Evolutionary conservation across 2,329 filamentous ascomycete genomes (phyloP).

Genomic region (Aureobasidium pullulans): DNA sequence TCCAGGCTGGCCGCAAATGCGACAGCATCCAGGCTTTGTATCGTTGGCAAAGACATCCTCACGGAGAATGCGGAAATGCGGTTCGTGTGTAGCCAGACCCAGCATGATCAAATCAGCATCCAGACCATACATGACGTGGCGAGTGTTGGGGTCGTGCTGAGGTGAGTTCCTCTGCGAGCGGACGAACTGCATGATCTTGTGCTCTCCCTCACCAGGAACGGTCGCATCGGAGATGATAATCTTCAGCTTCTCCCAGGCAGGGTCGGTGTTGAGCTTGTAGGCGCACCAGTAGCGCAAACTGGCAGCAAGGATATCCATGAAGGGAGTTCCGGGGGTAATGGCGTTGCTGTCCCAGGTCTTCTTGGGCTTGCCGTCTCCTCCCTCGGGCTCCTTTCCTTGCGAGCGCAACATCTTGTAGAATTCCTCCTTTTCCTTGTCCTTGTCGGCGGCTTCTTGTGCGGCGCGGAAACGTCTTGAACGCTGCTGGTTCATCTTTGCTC

Average conservation of each 20-base stretch:
- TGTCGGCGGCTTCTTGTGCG: constrained; percentile 88
- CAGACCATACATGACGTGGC: constrained; percentile 94
- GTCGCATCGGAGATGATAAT: constrained; percentile 98
- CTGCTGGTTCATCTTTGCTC: constrained; percentile 99
- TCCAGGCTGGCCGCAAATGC: constrained; percentile 83
- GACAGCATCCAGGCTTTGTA: constrained; percentile 72
- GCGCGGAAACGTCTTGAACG: constrained; percentile 91
- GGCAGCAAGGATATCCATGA: constrained; percentile 91
- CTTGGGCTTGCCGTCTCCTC: constrained; percentile 52
- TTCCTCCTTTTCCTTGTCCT: constrained; percentile 84
- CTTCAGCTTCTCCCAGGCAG: constrained; percentile 91
- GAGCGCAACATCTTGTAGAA: constrained; percentile 76
- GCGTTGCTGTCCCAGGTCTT: constrained; percentile 87
- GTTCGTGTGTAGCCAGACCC: constrained; percentile 92
- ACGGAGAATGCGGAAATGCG: constrained; percentile 89
- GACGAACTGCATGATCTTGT: constrained; percentile 99
- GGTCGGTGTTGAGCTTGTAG: constrained; percentile 96
- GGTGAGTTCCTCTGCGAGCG: constrained; percentile 85
- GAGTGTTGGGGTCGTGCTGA: constrained; percentile 91
- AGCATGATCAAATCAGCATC: constrained; percentile 99
- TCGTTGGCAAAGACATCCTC: constrained; percentile 96
- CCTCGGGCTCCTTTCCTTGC: constrained; percentile 39
- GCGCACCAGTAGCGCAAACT: constrained; percentile 94
- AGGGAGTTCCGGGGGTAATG: constrained; percentile 94
- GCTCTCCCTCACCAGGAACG: constrained; percentile 94